Base-by-base conservation (phyloP, 169 alveolate species). In the Plasmodium relictum region DNA sequence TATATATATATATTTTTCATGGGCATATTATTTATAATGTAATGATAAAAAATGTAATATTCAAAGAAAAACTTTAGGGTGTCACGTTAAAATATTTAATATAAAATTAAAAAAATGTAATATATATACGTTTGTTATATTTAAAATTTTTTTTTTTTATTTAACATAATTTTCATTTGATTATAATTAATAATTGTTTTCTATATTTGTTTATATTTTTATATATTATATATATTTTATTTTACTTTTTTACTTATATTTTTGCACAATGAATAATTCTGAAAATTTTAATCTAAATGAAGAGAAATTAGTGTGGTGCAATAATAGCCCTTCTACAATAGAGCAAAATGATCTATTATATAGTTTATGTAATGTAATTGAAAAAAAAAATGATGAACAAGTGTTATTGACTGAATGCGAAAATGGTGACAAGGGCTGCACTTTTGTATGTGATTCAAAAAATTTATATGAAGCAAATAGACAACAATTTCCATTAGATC, bases 291-390 rank as follows among this genome's bases (percentile, higher is more conserved):
- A n/a, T 39, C 68, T 83, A 31, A 83, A 83, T 62, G 91, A 68
- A 48, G 85, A 73, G 62, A 73, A 83, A 42, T 45, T 76, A 54
- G 91, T 83, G 41, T 83, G 91, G 91, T 83, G 80, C 39, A 58
- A 56, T 9, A 69, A 68, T 37, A 56, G 41, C 12, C 26, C 83
- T 9, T 66, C 76, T 62, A 83, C 66, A 41, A 12, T 16, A 8
- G 91, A 83, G 26, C 37, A 22, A 12, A 24, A 50, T 26, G 48
- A 83, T 24, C 24, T 45, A 22, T 14, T 37, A 50, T 83, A 66
- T 50, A 83, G 9, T 26, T 71, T 83, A 45, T 83, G 91, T 59
- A 83, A 59, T 24, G 26, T 83, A 52, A 9, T 83, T 44, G 85
- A 26, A 12, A 37, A 52, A 45, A 83, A 68, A 14, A 58, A 44